phyloP scores from a whole-genome alignment of 768 basidiomycete genomes.

The Thelephora ganbajun region DNA sequence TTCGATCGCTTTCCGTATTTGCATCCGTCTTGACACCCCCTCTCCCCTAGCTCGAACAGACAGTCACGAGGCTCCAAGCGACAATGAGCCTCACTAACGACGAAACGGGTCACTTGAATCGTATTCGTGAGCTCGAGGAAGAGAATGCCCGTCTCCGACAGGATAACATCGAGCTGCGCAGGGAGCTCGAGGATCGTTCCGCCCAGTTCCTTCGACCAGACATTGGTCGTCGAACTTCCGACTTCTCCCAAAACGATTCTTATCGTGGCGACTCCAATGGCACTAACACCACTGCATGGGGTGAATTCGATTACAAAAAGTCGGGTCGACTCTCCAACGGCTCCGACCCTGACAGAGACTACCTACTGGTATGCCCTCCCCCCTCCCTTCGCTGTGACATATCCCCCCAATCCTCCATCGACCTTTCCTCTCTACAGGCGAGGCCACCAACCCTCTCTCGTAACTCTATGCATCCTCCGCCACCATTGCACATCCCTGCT shows the following conservation, averaged over 20 bases:
- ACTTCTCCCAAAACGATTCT: not conserved
- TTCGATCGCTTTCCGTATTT: slow-evolving; percentile 6
- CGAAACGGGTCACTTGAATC: slow-evolving; percentile 54
- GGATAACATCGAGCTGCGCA: slow-evolving; percentile 65
- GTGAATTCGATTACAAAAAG: not conserved
- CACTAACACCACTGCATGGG: too few relatives aligned
- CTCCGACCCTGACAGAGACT: not conserved
- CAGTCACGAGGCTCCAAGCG: slow-evolving; percentile 72
- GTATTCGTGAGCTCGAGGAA: slow-evolving; percentile 73
- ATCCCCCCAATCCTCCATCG: too few relatives aligned
- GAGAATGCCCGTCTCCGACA: slow-evolving; percentile 59
- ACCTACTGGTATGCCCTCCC: not conserved
- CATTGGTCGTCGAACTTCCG: slow-evolving; percentile 7
- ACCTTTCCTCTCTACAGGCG: not conserved
- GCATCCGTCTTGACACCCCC: not conserved
- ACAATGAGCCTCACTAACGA: slow-evolving; percentile 61
- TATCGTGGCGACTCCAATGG: not conserved
- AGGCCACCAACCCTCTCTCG: not conserved
- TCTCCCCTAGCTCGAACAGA: slow-evolving; percentile 58
- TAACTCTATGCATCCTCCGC: not conserved
- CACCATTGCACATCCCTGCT: not conserved
- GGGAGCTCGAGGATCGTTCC: slow-evolving; percentile 29
- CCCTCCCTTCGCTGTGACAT: not conserved
- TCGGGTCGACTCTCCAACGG: not conserved
- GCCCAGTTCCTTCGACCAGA: slow-evolving; percentile 12